Base-by-base conservation (phyloP, 371 early-diverging fungal genomes). In the Apophysomyces ossiformis region DNA sequence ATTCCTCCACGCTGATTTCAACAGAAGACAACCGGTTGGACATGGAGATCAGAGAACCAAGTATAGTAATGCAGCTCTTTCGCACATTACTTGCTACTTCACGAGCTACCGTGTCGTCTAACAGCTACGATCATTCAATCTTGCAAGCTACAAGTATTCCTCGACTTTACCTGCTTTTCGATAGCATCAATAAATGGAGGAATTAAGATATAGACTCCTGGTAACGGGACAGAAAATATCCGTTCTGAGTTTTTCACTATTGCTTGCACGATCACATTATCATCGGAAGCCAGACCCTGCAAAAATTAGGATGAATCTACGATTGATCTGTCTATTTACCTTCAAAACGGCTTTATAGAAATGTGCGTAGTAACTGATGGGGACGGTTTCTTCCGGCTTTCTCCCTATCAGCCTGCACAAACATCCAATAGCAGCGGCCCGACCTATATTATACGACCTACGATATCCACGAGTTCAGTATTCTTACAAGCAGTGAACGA, bases 371-470 rank as follows among this genome's bases (percentile, higher is more conserved):
- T 83, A 86, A 13, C 78, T 77, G 4, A 77, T 71, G 15, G 87
- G 75, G 7, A 89, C 74, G 4, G 72, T 67, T 65, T 90, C 89
- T 57, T 93, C 91, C 37, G 89, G 86, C 18, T 87, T 72, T 21
- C 85, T 86, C 38, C 85, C 87, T 87, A 95, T 90, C 58, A 92
- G 77, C n/a, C 89, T 76, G 67, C 93, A 93, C 8, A 94, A 71
- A 58, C 85, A 83, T 0, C 90, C 90, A 72, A 83, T 87, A 1
- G 92, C 92, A 13, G 71, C 61, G 26, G 84, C 86, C 21, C 84
- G 78, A 18, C 92, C 89, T 7, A 77, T 80, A 54, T 78, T 75
- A 69, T 72, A 87, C 0, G 82, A 73, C 46, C 88, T 90, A 64
- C n/a, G 1, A 12, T 9, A 8, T 26, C 16, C 11, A 15, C 32